Evolutionary conservation across 192 early-diverging fungal species (phyloP).

Genomic region (Gorgonomyces haynaldii): DNA sequence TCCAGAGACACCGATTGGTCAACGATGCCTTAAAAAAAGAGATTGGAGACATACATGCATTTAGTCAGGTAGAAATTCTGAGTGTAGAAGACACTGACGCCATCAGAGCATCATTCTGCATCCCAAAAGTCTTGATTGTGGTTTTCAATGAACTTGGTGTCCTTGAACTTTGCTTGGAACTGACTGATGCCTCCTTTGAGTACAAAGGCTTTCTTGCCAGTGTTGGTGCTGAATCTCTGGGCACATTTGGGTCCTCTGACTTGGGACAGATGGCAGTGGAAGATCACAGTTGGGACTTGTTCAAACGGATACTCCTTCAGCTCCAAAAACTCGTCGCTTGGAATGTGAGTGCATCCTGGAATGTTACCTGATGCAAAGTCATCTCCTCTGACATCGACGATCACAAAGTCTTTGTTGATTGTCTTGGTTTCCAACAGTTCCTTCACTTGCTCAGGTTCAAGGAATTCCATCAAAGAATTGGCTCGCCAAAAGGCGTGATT

Average conservation of each 20-base stretch:
- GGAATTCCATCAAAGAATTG: too few relatives aligned
- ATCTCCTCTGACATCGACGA: conserved; percentile 5
- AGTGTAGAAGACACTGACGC: conserved; percentile 7
- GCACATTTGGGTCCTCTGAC: conserved; percentile 9
- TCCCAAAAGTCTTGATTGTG: too few relatives aligned
- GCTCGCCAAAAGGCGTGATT: too few relatives aligned
- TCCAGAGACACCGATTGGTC: conserved; percentile 68
- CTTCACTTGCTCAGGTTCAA: too few relatives aligned
- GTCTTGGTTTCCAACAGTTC: too few relatives aligned
- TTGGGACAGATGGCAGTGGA: conserved; percentile 8
- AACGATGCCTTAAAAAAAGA: conserved; percentile 70
- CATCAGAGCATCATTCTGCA: too few relatives aligned
- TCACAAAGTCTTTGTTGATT: conserved; percentile 4
- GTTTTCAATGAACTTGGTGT: too few relatives aligned
- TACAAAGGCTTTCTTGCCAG: too few relatives aligned
- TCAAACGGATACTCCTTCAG: too few relatives aligned
- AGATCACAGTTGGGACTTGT: background rate
- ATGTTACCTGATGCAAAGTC: conserved; percentile 1
- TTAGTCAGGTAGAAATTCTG: conserved; percentile 53
- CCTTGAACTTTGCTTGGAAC: too few relatives aligned
- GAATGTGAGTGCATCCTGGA: background rate
- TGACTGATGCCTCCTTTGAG: too few relatives aligned
- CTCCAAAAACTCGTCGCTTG: background rate
- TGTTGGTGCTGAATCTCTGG: conserved; percentile 1
- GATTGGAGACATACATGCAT: conserved; percentile 71